These are phyloP conservation scores for Graphiopsis chlorocephala DNA, from an alignment of 2,329 filamentous ascomycete genomes.

Conservation along the genomic window DNA sequence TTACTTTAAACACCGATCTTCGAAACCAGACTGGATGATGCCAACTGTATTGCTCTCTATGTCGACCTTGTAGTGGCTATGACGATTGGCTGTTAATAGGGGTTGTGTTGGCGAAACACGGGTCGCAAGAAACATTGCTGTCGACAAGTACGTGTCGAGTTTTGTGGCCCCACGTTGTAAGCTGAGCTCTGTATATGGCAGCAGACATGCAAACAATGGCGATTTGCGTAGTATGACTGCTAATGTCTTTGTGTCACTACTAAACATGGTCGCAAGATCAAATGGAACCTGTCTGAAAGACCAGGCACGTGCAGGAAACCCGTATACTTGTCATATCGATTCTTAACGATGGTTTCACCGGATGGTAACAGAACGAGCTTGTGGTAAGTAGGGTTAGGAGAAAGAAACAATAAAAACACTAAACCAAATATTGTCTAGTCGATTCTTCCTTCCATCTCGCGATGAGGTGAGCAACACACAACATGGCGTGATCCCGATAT, in stretches of 20 bases:
- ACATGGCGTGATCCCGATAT: not conserved
- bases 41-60: no score
- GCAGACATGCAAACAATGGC: not conserved
- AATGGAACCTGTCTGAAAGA: not conserved
- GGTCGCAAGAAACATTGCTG: not conserved
- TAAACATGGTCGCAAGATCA: not conserved
- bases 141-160: no score
- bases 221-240: no score
- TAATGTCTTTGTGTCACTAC: not conserved
- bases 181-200: not conserved
- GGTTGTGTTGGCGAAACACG: no score
- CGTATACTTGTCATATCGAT: not conserved
- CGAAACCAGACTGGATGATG: no score
- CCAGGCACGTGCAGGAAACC: not conserved
- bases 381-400: not conserved
- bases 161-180: no score
- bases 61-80: no score
- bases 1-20: no score
- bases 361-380: not conserved
- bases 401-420: not conserved
- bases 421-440: not conserved
- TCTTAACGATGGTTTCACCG: not conserved
- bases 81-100: no score
- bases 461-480: not conserved
- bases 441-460: not conserved